Percentiles rank a stretch among this genome's conserved stretches.
These are phyloP conservation scores for Eucalyptus marginata DNA, from an alignment of 345 rosid species.

Conservation along the genomic window DNA sequence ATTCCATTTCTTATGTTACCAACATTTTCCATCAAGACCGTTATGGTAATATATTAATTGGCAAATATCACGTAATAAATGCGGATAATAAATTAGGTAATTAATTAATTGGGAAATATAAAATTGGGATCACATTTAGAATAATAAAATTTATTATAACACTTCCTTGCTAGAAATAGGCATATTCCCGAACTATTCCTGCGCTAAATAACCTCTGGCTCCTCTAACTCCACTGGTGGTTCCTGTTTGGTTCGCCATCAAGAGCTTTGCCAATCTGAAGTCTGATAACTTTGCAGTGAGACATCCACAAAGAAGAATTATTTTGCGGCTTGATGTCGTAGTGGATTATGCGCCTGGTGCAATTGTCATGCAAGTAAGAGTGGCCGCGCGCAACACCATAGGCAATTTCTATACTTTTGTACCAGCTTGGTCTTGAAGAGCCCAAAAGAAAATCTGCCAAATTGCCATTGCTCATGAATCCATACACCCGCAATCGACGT, in stretches of 20 bases:
- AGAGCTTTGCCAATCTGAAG: conserved; percentile 39
- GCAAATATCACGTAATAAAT: too few species aligned
- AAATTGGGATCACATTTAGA: too few species aligned
- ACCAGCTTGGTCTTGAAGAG: conserved; percentile 22
- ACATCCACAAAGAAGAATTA: conserved; percentile 28
- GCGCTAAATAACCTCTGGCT: conserved; percentile 46
- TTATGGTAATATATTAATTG: too few species aligned
- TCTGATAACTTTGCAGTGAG: conserved; percentile 31
- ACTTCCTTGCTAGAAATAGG: conserved; percentile 28
- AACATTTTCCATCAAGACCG: too few species aligned
- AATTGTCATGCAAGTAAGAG: conserved; percentile 41
- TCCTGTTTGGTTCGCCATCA: conserved; percentile 24
- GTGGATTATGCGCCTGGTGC: conserved; percentile 36
- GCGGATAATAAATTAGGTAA: too few species aligned
- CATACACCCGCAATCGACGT: neutral
- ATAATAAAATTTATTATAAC: too few species aligned
- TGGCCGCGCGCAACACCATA: conserved; percentile 32
- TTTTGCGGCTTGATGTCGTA: conserved; percentile 54
- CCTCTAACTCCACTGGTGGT: conserved; percentile 35
- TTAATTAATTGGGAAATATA: too few species aligned
- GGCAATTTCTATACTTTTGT: conserved; percentile 22
- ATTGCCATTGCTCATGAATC: conserved; percentile 40
- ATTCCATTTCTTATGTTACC: too few species aligned
- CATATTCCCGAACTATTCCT: conserved; percentile 38
- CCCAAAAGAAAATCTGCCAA: conserved; percentile 25